A percentile compares a stretch with the other conserved stretches of the same genome.
Conservation (phyloP, 2,329 filamentous ascomycete genomes). For the Chrysoporthe cubensis region DNA sequence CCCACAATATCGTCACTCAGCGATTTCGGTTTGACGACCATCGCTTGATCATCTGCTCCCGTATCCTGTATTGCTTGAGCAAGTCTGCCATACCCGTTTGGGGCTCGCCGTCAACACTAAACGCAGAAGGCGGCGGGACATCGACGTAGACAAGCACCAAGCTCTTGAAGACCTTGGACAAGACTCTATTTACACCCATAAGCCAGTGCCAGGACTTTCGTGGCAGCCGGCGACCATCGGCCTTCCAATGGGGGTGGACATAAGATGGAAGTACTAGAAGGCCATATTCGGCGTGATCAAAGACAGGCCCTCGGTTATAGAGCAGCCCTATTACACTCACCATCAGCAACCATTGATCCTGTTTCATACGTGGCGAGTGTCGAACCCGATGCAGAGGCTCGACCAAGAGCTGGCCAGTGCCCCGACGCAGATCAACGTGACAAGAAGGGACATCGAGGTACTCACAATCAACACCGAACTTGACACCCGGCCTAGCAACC, state of each 20-base stretch:
- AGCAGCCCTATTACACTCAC: slow-evolving; percentile 61
- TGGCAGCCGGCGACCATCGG: slow-evolving; percentile 53
- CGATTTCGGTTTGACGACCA: slow-evolving; percentile 39
- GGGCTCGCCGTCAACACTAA: slow-evolving; percentile 45
- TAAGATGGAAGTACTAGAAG: slow-evolving; percentile 85
- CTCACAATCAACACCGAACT: slow-evolving; percentile 83
- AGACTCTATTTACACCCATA: slow-evolving; percentile 86
- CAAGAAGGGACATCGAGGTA: background rate
- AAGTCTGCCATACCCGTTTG: slow-evolving; percentile 62
- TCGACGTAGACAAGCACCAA: slow-evolving; percentile 91
- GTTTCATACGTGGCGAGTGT: background rate
- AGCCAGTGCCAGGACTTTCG: slow-evolving; percentile 76
- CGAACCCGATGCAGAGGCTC: background rate
- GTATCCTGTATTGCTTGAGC: slow-evolving; percentile 37
- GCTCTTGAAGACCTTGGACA: slow-evolving; percentile 88
- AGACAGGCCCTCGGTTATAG: slow-evolving; percentile 90
- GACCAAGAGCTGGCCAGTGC: background rate
- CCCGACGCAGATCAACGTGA: too few relatives aligned
- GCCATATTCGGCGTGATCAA: slow-evolving; percentile 93
- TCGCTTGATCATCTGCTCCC: slow-evolving; percentile 38
- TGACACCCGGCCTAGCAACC: slow-evolving; percentile 90
- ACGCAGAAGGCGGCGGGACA: slow-evolving; percentile 69
- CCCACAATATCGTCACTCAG: slow-evolving; percentile 10
- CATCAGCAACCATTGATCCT: background rate
- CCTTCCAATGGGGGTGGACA: slow-evolving; percentile 72